Base-by-base conservation (phyloP, 371 early-diverging fungal genomes). In the Actinomortierella wolfii region DNA sequence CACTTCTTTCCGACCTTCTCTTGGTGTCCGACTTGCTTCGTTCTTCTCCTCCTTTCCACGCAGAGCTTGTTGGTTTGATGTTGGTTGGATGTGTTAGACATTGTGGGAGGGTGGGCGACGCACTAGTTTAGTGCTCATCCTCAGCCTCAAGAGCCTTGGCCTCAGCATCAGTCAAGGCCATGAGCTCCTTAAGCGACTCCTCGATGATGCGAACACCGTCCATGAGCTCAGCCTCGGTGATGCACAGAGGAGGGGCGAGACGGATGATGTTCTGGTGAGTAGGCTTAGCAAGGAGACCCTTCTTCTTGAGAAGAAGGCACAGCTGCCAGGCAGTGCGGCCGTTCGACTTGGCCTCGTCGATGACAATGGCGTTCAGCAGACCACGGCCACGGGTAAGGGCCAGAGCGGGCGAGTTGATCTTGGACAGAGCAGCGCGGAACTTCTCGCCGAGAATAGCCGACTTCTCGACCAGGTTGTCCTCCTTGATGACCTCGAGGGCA, bases 211-310 rank as follows among this genome's bases (percentile, higher is more conserved):
- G 81, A 23, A 92, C 87, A 58, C 94, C 93, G 39, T 88, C 77
- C 77, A 84, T 77, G 17, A 97, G 77, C 68, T 98, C 91, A 65
- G 90, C 91, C 60, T 95, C 94, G 8, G 91, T 92, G 67, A 98
- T 97, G 79, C 87, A 87, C 46, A 98, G 88, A 48, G 97, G 97
- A 43, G 99, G 99, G 2, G 99, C 91, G 34, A 98, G 82, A 26
- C 99, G 93, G 62, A 98, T 98, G 75, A 98, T 97, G 84, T 93
- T 96, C 58, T 89, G 86, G 83, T 98, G 99, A n/a, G 99, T 98
- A 41, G 97, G 99, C 81, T 98, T 98, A 60, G 97, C 96, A 54
- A 98, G 85, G 44, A 98, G 76, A 29, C 98, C 98, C 70, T 91
- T 86, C 58, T 90, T 83, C 78, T 96, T 96, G 65, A 98, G 83